Evolutionary conservation across 805 yeast species (phyloP), one percentile per base, ranked within the genome.

Genomic region (Yarrowia deformans): DNA sequence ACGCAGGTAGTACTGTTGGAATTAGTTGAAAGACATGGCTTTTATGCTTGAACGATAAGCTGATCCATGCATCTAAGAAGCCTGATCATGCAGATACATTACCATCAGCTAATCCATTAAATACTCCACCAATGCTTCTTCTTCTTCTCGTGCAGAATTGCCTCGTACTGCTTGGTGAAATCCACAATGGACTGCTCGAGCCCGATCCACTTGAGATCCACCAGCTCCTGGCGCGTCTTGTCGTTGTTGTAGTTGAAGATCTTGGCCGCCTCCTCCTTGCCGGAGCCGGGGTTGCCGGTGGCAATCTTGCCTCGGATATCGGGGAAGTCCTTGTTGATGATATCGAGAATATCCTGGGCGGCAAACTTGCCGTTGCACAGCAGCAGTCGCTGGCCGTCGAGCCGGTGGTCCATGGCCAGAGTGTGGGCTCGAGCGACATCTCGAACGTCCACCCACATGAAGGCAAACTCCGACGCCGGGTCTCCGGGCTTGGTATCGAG

Each of bases 341-440:
- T 69, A 19, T 70, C 72, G 12, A 71, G 66, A 37, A 76, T 46
- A 12, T 69, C 58, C 43, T 68, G 70, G 45, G 50, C 63, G 14
- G 70, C 54, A 64, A 45, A 71, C 34, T 52, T 45, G 18, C 76
- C 77, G 12, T 32, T 45, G n/a, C 73, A 71, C 45, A 67, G 52
- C 34, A 74, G 58, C 56, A 75, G 71, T 67, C 72, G 71, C 18
- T 76, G 72, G 70, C 72, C 67, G n/a, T 74, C 71, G 16, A 70
- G 61, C 8, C 14, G 19, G 76, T 75, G 58, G 77, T 71, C 72
- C 69, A 85, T 79, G 4, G 88, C 87, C n/a, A 75, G 72, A 18
- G 85, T 72, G 73, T 88, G 91, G 6, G 88, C 87, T 55, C 73
- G 74, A 5, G 90, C 89, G 46, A 85, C 89, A 73, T 88, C 90